Conservation (phyloP, 2,329 filamentous ascomycete species). For the Exophiala sideris region DNA sequence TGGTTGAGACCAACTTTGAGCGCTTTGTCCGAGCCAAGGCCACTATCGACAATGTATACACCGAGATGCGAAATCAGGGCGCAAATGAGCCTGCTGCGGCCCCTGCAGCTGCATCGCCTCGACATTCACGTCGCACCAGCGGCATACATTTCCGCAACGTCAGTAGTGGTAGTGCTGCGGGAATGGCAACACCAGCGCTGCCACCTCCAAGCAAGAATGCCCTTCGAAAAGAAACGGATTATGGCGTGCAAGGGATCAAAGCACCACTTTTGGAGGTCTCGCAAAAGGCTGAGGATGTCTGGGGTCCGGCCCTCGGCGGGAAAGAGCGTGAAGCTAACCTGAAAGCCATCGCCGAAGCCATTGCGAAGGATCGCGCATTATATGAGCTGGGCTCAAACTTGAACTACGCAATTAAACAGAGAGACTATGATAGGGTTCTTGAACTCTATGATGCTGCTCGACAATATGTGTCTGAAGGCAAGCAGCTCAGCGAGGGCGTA, state of each 20-base stretch:
- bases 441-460: constrained; percentile 84
- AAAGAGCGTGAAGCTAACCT: constrained; percentile 86
- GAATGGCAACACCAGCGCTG: constrained; percentile 36
- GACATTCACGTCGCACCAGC: constrained; percentile 65
- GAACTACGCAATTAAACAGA: constrained; percentile 80
- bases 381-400: constrained; percentile 77
- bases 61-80: constrained; percentile 82
- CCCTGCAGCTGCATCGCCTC: constrained; percentile 32
- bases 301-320: constrained; percentile 89
- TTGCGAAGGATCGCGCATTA: constrained; percentile 76
- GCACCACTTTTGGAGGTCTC: constrained; percentile 82
- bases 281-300: constrained; percentile 93
- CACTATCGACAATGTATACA: constrained; percentile 98
- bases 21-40: constrained; percentile 96
- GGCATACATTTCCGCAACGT: constrained; percentile 55
- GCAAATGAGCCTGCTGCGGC: constrained; percentile 38
- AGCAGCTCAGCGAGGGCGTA: constrained; percentile 61
- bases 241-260: constrained; percentile 84
- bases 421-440: constrained; percentile 82
- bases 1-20: constrained; percentile 98
- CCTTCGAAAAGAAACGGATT: constrained; percentile 86
- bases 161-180: constrained; percentile 40
- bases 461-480: constrained; percentile 74
- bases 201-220: constrained; percentile 79
- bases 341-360: constrained; percentile 69